Percentiles rank a stretch among this genome's conserved stretches.
phyloP scores from a whole-genome alignment of 805 yeast genomes.

The Barnettozyma siamensis region DNA sequence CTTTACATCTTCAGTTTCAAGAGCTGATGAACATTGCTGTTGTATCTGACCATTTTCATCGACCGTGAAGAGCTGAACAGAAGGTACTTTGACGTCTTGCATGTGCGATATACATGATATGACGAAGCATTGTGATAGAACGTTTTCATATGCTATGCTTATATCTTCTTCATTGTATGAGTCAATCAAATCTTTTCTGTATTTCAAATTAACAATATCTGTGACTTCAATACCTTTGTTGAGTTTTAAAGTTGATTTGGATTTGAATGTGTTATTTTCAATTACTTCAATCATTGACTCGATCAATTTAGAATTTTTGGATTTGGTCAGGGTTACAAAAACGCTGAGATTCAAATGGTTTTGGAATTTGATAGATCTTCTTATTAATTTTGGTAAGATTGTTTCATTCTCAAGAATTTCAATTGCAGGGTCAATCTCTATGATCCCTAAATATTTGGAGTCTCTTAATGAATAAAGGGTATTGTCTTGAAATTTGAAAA shows the following conservation, averaged over 20 bases:
- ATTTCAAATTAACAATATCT: slow-evolving; percentile 21
- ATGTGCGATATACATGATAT: slow-evolving; percentile 30
- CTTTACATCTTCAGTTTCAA: slow-evolving; percentile 14
- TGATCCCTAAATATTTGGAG: neutral
- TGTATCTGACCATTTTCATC: slow-evolving; percentile 31
- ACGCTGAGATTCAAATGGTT: slow-evolving; percentile 19
- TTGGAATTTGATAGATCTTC: slow-evolving; percentile 19
- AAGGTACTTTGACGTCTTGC: slow-evolving; percentile 26
- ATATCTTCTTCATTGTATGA: slow-evolving; percentile 22
- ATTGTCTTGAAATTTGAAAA: neutral
- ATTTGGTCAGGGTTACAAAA: slow-evolving; percentile 12
- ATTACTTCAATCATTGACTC: slow-evolving; percentile 20
- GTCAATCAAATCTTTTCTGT: slow-evolving; percentile 17
- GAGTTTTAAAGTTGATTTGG: slow-evolving; percentile 14
- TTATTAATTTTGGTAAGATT: slow-evolving; percentile 9
- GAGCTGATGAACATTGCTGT: slow-evolving; percentile 17
- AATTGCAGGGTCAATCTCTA: neutral
- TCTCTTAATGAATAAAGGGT: neutral
- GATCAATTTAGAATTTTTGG: neutral
- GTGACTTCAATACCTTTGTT: slow-evolving; percentile 21
- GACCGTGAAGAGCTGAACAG: slow-evolving; percentile 29
- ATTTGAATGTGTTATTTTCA: slow-evolving; percentile 23
- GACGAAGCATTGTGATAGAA: slow-evolving; percentile 31
- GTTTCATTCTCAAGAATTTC: slow-evolving; percentile 9
- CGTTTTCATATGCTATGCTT: slow-evolving; percentile 28